Conservation (phyloP, 2,329 filamentous ascomycete species). For the Fulvia fulva region DNA sequence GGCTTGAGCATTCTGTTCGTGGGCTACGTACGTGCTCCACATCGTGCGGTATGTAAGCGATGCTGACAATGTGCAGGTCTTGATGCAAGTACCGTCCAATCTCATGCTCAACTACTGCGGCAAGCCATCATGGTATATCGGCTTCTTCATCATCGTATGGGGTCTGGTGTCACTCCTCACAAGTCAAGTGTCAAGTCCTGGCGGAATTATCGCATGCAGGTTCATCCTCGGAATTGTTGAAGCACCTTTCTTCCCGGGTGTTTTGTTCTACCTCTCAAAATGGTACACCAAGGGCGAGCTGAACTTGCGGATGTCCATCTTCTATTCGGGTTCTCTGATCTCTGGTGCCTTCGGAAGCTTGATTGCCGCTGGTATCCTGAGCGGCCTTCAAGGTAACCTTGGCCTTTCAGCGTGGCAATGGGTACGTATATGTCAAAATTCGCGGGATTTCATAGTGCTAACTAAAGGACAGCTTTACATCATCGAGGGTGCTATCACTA, state of each 20-base stretch:
- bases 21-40: slow-evolving; percentile 46
- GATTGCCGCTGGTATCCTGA: slow-evolving; percentile 58
- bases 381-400: slow-evolving; percentile 56
- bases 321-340: slow-evolving; percentile 66
- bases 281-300: slow-evolving; percentile 71
- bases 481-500: slow-evolving; percentile 32
- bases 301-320: slow-evolving; percentile 59
- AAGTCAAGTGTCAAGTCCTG: slow-evolving; percentile 26
- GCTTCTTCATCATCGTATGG: slow-evolving; percentile 77
- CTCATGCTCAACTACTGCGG: slow-evolving; percentile 64
- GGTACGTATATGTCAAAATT: slow-evolving; percentile 6
- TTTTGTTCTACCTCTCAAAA: slow-evolving; percentile 57
- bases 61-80: slow-evolving; percentile 16
- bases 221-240: slow-evolving; percentile 63
- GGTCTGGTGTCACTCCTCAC: slow-evolving; percentile 61
- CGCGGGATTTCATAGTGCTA: too few species aligned
- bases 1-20: slow-evolving; percentile 58
- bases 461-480: slow-evolving; percentile 38
- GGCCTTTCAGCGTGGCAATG: slow-evolving; percentile 57
- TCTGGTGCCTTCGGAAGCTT: slow-evolving; percentile 67
- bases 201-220: slow-evolving; percentile 33
- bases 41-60: background rate
- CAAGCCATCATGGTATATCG: slow-evolving; percentile 57
- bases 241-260: slow-evolving; percentile 47
- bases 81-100: slow-evolving; percentile 57